Percentiles rank a stretch among this genome's conserved stretches.
Conservation (phyloP, 306 rosid species). For the Casuarina glauca region DNA sequence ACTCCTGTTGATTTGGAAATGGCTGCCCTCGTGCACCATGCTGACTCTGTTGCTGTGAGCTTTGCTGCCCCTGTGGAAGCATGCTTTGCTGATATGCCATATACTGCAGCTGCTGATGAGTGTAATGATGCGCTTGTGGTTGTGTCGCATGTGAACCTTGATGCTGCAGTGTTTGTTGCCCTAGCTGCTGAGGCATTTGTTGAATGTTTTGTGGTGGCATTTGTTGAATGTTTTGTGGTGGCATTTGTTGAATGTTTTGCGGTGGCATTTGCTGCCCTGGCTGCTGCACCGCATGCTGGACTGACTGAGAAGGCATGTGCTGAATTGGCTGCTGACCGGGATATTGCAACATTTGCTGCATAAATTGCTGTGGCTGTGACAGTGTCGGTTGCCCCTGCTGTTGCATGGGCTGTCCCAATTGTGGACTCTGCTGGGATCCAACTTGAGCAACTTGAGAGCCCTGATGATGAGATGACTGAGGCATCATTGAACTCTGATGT, state of each 20-base stretch:
- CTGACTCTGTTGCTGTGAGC: slow-evolving; percentile 49
- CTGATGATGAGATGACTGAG: slow-evolving; percentile 47
- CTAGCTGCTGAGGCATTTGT: slow-evolving; percentile 50
- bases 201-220: slow-evolving; percentile 25
- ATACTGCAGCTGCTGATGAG: slow-evolving; percentile 65
- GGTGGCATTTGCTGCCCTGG: slow-evolving; percentile 58
- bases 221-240: slow-evolving; percentile 40
- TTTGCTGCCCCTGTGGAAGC: slow-evolving; percentile 58
- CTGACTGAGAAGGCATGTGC: slow-evolving; percentile 20
- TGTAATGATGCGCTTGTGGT: slow-evolving; percentile 60
- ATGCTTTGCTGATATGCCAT: slow-evolving; percentile 66
- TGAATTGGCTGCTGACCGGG: slow-evolving; percentile 44
- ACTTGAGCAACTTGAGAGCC: slow-evolving; percentile 49
- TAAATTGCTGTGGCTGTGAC: slow-evolving; percentile 30
- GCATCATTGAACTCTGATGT: slow-evolving; percentile 45
- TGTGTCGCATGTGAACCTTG: slow-evolving; percentile 54
- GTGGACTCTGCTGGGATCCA: slow-evolving; percentile 55
- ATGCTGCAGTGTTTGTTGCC: slow-evolving; percentile 56
- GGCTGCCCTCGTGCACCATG: slow-evolving; percentile 56
- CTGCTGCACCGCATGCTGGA: slow-evolving; percentile 39
- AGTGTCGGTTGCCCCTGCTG: slow-evolving; percentile 43
- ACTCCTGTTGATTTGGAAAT: slow-evolving; percentile 66
- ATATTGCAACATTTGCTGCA: slow-evolving; percentile 57
- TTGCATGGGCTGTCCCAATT: slow-evolving; percentile 41
- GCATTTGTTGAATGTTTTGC: slow-evolving; percentile 40